Evolutionary conservation across 768 basidiomycete genomes (phyloP), one percentile per base, ranked within the genome.

Genomic region (Mrakia frigida): DNA sequence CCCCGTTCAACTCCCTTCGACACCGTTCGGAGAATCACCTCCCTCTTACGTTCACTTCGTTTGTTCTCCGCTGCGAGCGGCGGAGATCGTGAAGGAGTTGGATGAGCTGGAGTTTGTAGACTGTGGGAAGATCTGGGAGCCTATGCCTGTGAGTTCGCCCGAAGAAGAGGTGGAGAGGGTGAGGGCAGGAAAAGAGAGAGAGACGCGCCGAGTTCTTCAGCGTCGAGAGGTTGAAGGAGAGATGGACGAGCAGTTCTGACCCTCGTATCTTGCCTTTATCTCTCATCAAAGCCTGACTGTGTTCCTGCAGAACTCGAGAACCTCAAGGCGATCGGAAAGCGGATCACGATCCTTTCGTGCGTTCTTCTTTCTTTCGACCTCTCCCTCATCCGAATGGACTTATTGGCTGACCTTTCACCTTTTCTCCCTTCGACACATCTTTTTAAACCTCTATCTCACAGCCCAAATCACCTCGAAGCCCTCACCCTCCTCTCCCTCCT

Each of bases 41-140:
- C 85, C 92, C 21, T 80, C 82, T 25, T 86, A 85, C 28, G 80
- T 96, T 60, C 94, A 97, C 82, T 93, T 93, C 80, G 89, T 94
- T 31, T 95, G 93, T 81, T 92, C 92, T 5, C 93, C 94, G 0
- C 81, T 85, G 1, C 87, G 94, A 60, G 92, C 92, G 6, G 82
- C 85, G 21, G 84, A 84, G 6, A 90, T 95, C 75, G 84, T 92
- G 78, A 86, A 87, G 50, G 90, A 94, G 82, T 86, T 91, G 18
- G 81, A 84, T 5, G 81, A 85, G 70, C 82, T 88, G 16, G 81
- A 73, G n/a, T 77, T 79, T 31, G n/a, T 74, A 1, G 53, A 84
- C 2, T 43, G 50, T 23, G 60, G 71, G 23, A 67, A 74, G 4
- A 86, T 81, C 14, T 93, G 93, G 92, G 80, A 84, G 11, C 91